Conservation (phyloP, 345 rosid species). For the Salix suchowensis region DNA sequence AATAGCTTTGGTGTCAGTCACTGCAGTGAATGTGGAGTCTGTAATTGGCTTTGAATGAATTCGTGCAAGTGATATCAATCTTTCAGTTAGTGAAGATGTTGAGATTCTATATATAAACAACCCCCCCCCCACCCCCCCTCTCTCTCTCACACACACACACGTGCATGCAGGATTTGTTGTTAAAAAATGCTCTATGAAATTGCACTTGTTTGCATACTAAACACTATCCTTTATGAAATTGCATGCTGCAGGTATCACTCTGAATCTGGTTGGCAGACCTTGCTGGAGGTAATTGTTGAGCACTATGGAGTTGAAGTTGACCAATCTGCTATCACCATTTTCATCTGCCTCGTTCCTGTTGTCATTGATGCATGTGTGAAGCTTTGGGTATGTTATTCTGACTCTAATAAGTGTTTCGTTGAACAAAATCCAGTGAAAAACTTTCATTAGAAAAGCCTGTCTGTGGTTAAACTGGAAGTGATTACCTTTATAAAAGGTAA, state of each 20-base stretch:
- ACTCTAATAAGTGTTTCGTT: not conserved
- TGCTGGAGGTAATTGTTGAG: constrained; percentile 65
- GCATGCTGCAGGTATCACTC: constrained; percentile 71
- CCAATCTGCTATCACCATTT: constrained; percentile 57
- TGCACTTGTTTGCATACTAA: not conserved
- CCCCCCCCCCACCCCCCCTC: not conserved
- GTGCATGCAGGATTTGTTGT: not conserved
- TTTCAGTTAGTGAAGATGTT: not conserved
- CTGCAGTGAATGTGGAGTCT: not conserved
- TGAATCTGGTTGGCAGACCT: constrained; percentile 85
- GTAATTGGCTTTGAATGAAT: not conserved
- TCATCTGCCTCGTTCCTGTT: constrained; percentile 69
- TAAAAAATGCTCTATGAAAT: not conserved
- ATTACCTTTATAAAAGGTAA: not conserved
- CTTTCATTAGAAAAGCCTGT: not conserved
- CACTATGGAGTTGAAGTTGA: constrained; percentile 84
- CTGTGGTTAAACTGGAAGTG: not conserved
- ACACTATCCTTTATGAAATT: not conserved
- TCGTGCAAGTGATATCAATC: too few species aligned
- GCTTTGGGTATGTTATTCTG: constrained; percentile 67
- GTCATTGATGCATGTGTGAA: constrained; percentile 74
- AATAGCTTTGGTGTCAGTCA: not conserved
- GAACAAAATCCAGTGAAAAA: not conserved
- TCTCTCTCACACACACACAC: not conserved
- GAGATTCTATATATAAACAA: not conserved